These are phyloP conservation scores for Penicillium maclennaniae DNA, from an alignment of 495 filamentous ascomycete species.

Conservation along the genomic window DNA sequence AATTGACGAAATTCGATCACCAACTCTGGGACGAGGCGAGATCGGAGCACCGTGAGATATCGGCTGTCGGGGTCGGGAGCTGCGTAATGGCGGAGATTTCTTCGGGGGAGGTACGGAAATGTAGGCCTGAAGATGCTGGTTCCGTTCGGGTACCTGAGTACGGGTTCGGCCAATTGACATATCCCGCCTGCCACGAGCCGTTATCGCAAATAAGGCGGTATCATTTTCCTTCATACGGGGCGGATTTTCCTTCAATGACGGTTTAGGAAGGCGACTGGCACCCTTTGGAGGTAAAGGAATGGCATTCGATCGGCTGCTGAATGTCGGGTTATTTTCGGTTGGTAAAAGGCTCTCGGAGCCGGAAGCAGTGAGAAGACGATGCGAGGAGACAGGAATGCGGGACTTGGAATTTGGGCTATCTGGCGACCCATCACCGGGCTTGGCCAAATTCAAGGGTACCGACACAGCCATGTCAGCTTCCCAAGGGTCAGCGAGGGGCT, in stretches of 20 bases:
- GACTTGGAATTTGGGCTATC: slow-evolving; percentile 50
- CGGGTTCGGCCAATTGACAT: slow-evolving; percentile 31
- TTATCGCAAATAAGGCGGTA: slow-evolving; percentile 30
- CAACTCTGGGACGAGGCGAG: slow-evolving; percentile 58
- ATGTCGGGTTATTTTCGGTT: slow-evolving; percentile 40
- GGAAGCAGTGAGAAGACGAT: slow-evolving; percentile 45
- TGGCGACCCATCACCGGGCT: slow-evolving; percentile 25
- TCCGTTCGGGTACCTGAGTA: slow-evolving; percentile 37
- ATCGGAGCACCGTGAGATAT: slow-evolving; percentile 69
- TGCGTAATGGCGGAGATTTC: slow-evolving; percentile 72
- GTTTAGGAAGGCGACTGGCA: slow-evolving; percentile 43
- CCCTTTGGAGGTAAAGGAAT: slow-evolving; percentile 42
- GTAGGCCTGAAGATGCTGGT: slow-evolving; percentile 58
- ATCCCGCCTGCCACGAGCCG: slow-evolving; percentile 34
- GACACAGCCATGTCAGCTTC: slow-evolving; percentile 39
- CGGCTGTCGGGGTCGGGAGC: slow-evolving; percentile 75
- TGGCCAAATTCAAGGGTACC: slow-evolving; percentile 31
- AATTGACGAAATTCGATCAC: slow-evolving; percentile 44
- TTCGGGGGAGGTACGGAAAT: slow-evolving; percentile 59
- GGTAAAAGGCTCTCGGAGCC: slow-evolving; percentile 43
- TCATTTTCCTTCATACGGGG: slow-evolving; percentile 30
- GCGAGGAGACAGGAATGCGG: slow-evolving; percentile 54
- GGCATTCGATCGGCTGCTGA: slow-evolving; percentile 30
- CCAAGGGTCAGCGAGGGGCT: slow-evolving; percentile 29
- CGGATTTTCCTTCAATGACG: slow-evolving; percentile 32